phyloP scores from a whole-genome alignment of 148 eudicot genomes.

The Vaccinium vitisidaea region DNA sequence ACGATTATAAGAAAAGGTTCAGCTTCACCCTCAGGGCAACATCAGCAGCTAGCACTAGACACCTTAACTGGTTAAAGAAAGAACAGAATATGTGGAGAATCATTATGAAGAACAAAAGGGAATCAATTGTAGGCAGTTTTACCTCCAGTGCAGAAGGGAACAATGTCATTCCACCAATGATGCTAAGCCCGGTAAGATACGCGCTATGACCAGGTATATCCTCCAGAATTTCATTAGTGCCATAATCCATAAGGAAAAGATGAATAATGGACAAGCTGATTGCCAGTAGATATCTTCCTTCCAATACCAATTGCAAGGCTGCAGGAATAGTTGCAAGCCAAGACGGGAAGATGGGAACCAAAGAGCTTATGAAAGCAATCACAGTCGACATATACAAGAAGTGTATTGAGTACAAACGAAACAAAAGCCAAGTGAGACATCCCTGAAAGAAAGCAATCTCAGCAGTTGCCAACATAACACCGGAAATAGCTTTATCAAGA shows the following conservation, averaged over 20 bases:
- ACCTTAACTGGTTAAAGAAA: neutral
- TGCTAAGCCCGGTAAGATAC: slow-evolving; percentile 90
- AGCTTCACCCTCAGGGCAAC: neutral
- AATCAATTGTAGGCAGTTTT: neutral
- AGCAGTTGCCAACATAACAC: slow-evolving; percentile 76
- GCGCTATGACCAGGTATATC: slow-evolving; percentile 81
- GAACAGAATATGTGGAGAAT: neutral
- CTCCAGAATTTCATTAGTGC: slow-evolving; percentile 64
- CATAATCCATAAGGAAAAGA: slow-evolving; percentile 74
- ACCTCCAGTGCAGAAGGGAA: slow-evolving; percentile 74
- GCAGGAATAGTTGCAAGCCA: slow-evolving; percentile 80
- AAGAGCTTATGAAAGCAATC: slow-evolving; percentile 70
- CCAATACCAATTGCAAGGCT: slow-evolving; percentile 67
- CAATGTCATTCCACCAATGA: slow-evolving; percentile 93
- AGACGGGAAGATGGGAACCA: slow-evolving; percentile 76
- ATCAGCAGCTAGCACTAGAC: neutral
- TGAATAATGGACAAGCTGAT: slow-evolving; percentile 57
- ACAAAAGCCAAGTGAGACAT: slow-evolving; percentile 90
- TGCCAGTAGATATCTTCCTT: slow-evolving; percentile 67
- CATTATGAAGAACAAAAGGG: neutral
- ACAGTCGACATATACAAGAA: slow-evolving; percentile 86
- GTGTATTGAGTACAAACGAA: slow-evolving; percentile 79
- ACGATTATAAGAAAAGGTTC: neutral
- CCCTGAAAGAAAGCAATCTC: slow-evolving; percentile 88
- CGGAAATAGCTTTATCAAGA: slow-evolving; percentile 78